Conservation (phyloP, 441 rosid genomes). For the Geranium incanum region DNA sequence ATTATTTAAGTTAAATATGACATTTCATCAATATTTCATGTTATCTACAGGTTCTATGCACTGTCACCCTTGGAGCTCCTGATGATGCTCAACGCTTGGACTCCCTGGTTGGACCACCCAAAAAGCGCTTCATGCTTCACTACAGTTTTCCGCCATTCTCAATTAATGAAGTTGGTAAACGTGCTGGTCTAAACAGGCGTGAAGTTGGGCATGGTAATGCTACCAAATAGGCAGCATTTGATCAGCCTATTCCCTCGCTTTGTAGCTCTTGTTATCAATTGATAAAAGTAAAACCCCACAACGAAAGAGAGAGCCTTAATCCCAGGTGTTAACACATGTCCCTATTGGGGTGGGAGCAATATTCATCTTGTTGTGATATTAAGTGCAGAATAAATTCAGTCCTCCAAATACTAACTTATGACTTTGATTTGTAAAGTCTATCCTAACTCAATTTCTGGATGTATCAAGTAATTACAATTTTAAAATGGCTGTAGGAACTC, state of each 20-base stretch:
- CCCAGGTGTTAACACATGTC: too few species aligned
- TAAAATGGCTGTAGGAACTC: slow-evolving; percentile 51
- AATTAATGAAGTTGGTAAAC: slow-evolving; percentile 88
- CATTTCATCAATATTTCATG: slow-evolving; percentile 9
- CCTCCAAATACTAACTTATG: background rate
- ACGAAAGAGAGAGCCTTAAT: too few species aligned
- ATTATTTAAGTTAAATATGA: background rate
- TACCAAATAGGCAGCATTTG: too few species aligned
- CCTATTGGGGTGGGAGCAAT: background rate
- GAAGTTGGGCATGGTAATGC: slow-evolving; percentile 93
- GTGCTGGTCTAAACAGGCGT: slow-evolving; percentile 86
- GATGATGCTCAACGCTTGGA: slow-evolving; percentile 82
- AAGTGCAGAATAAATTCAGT: background rate
- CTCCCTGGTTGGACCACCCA: slow-evolving; percentile 82
- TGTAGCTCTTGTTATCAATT: too few species aligned
- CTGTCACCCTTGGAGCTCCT: slow-evolving; percentile 93
- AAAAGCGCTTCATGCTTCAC: slow-evolving; percentile 97
- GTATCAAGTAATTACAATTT: background rate
- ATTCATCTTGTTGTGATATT: slow-evolving; percentile 6
- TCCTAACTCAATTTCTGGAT: background rate
- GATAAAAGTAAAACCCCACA: too few species aligned
- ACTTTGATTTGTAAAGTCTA: background rate
- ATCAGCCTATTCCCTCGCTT: too few species aligned
- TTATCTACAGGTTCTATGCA: slow-evolving; percentile 58
- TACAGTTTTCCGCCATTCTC: slow-evolving; percentile 92